Evolutionary conservation across 257 asterid species (phyloP).

Genomic region (Penstemon davidsonii): DNA sequence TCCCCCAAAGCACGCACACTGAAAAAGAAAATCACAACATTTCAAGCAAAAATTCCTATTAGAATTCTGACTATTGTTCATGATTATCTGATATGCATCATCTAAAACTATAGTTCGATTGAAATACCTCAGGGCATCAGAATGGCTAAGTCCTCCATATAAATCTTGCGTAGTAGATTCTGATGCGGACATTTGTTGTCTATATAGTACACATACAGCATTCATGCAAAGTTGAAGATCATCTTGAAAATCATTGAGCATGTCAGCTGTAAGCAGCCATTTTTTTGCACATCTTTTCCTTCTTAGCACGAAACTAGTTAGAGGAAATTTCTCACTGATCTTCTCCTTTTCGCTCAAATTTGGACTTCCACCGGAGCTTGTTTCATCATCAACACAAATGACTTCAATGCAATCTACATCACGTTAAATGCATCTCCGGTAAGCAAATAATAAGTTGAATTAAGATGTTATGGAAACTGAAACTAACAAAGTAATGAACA

Average conservation of each 20-base stretch:
- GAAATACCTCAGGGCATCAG: slow-evolving; percentile 25
- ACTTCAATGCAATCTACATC: neutral
- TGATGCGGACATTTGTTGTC: slow-evolving; percentile 21
- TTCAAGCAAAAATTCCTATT: neutral
- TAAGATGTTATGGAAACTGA: neutral
- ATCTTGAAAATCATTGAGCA: slow-evolving; percentile 25
- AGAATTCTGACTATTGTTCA: neutral
- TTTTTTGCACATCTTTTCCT: neutral
- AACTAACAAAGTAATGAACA: neutral
- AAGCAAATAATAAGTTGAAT: neutral
- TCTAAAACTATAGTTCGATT: neutral
- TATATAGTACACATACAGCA: slow-evolving; percentile 38
- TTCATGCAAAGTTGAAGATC: slow-evolving; percentile 34
- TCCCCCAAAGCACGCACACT: slow-evolving; percentile 37
- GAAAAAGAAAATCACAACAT: slow-evolving; percentile 10
- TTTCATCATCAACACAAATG: neutral
- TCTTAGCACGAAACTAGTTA: neutral
- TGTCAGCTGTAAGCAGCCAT: slow-evolving; percentile 19
- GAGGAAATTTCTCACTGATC: neutral
- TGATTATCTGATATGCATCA: neutral
- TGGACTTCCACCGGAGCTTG: neutral
- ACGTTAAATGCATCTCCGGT: neutral
- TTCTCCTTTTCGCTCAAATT: neutral
- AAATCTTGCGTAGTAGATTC: slow-evolving; percentile 7
- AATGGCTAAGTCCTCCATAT: neutral